Conservation (phyloP, 768 basidiomycete genomes). For the Auricularia sp. region DNA sequence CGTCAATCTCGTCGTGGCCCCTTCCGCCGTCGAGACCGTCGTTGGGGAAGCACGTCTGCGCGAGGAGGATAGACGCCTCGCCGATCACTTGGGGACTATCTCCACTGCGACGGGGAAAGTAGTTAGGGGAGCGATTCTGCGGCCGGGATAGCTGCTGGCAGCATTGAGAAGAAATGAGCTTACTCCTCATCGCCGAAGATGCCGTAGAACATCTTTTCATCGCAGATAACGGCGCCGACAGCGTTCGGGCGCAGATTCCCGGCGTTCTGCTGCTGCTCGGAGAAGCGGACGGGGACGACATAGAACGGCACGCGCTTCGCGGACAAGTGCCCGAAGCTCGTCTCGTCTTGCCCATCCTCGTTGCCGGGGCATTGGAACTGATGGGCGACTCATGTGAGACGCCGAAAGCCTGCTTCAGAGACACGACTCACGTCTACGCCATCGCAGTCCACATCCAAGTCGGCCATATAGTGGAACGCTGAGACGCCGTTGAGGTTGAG, state of each 20-base stretch:
- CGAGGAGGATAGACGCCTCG: background rate
- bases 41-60: background rate
- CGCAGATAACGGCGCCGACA: background rate
- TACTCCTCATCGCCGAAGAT: background rate
- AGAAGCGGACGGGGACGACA: background rate
- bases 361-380: background rate
- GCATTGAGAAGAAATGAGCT: background rate
- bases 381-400: background rate
- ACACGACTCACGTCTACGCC: background rate
- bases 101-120: background rate
- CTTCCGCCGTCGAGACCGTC: background rate
- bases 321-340: background rate
- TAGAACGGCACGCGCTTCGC: background rate
- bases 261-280: background rate
- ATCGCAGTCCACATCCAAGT: background rate
- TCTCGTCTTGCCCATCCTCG: background rate
- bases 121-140: no score
- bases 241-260: background rate
- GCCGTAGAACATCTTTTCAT: background rate
- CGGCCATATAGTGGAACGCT: background rate
- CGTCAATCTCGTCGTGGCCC: background rate
- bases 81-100: background rate
- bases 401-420: background rate
- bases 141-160: no score
- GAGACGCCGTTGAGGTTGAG: background rate